A percentile compares a stretch with the other conserved stretches of the same genome.
phyloP scores from a whole-genome alignment of 345 rosid genomes.

The Linum usitatissimum region DNA sequence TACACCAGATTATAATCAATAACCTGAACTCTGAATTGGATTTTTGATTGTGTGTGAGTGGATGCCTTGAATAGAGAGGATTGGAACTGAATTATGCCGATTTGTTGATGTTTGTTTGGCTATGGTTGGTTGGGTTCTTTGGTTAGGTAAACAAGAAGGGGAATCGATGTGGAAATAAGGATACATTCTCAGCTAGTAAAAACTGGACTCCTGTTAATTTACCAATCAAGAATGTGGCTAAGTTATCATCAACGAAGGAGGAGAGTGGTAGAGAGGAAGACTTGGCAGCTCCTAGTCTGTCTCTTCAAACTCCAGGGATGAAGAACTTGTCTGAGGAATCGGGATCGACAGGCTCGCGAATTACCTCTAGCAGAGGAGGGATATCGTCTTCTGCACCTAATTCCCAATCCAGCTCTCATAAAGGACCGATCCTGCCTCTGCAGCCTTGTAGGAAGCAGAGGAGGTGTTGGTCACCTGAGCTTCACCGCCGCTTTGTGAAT shows the following conservation, averaged over 20 bases:
- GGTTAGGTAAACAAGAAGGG: constrained; percentile 39
- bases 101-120: neutral
- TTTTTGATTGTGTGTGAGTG: neutral
- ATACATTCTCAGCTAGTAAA: constrained; percentile 26
- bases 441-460: constrained; percentile 48
- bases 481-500: constrained; percentile 56
- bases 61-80: neutral
- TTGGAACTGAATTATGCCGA: neutral
- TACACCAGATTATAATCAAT: too few species aligned
- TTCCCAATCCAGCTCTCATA: constrained; percentile 24
- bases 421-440: constrained; percentile 31
- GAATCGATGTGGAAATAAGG: constrained; percentile 16
- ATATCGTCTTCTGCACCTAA: constrained; percentile 25
- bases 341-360: constrained; percentile 31
- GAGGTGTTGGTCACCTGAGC: constrained; percentile 75
- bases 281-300: constrained; percentile 25
- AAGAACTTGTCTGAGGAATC: constrained; percentile 51
- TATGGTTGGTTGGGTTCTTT: neutral
- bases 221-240: constrained; percentile 28
- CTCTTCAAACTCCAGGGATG: constrained; percentile 45
- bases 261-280: constrained; percentile 12
- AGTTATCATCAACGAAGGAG: constrained; percentile 11
- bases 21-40: too few species aligned
- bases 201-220: constrained; percentile 23
- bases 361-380: constrained; percentile 30